Base-by-base conservation (phyloP, 2,329 filamentous ascomycete species). In the Clarireedia homoeocarpa region DNA sequence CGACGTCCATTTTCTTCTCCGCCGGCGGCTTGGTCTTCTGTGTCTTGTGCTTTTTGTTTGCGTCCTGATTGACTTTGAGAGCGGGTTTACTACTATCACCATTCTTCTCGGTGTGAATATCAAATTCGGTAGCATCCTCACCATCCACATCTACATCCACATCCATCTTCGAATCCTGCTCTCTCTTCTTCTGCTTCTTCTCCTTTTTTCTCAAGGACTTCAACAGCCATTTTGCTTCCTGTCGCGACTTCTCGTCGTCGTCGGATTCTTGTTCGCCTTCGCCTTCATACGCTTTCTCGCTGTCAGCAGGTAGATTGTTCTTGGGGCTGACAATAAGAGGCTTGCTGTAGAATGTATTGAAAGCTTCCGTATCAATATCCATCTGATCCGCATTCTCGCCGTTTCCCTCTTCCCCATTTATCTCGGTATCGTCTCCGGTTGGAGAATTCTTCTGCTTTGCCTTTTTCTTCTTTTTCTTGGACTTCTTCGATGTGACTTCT, bases 401-500 rank as follows among this genome's bases (percentile, higher is more conserved):
- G 6, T 55, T 20, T 15, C 42, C 50, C 15, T 55, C 30, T 34
- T 49, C 52, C 14, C 27, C 9, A 15, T 55, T 15, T n/a, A 17
- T 34, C 14, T 42, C 51, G 10, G 30, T 24, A 4, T 55, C 52
- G 20, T 34, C 52, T 44, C 36, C 52, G 2, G 52, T 26, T n/a
- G 49, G 26, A 24, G 46, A 26, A 36, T 47, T 57, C 36, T 40
- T 48, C 38, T 52, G 49, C 14, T 57, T 57, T 3, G 55, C 42
- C 55, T 57, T 57, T 42, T 53, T 53, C 50, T 57, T 57, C 51
- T 57, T 57, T 17, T 57, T 53, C 49, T 53, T 57, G 5, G 54
- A 48, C 48, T 56, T 56, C 27, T 55, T 55, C 26, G 52, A 55
- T 40, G 38, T 50, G 27, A 44, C 34, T 20, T 55, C 52, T 1